Percentiles rank a stretch among this genome's conserved stretches.
Evolutionary conservation across 2,329 filamentous ascomycete species (phyloP).

Genomic region (Beauveria bassiana): DNA sequence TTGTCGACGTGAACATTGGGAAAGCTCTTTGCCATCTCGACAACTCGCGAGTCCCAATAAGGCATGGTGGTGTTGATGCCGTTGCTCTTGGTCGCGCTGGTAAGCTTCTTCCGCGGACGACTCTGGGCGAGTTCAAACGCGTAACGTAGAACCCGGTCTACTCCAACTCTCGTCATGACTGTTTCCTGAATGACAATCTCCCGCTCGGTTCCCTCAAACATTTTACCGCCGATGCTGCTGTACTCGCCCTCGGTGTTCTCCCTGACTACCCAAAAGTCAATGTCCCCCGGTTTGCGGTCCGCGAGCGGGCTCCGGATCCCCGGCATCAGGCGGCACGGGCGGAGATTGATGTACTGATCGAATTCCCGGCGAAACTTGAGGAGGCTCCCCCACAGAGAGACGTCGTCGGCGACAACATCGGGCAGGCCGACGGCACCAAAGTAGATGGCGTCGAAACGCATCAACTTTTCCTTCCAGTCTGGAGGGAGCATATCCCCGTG

Average conservation of each 20-base stretch:
- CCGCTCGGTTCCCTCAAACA: conserved; percentile 50
- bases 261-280: conserved; percentile 60
- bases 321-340: conserved; percentile 54
- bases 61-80: conserved; percentile 62
- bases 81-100: conserved; percentile 60
- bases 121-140: conserved; percentile 55
- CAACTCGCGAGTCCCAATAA: conserved; percentile 57
- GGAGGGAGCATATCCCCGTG: conserved; percentile 35
- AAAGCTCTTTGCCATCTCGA: conserved; percentile 45
- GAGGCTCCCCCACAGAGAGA: conserved; percentile 59
- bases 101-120: conserved; percentile 51
- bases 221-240: conserved; percentile 55
- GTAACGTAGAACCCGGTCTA: conserved; percentile 55
- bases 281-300: conserved; percentile 45
- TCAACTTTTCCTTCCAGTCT: conserved; percentile 44
- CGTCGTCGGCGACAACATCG: conserved; percentile 52
- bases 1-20: conserved; percentile 54
- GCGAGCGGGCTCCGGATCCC: conserved; percentile 52
- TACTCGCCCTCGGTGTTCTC: conserved; percentile 65
- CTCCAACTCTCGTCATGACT: conserved; percentile 53
- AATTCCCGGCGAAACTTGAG: conserved; percentile 60
- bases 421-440: conserved; percentile 59
- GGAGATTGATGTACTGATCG: conserved; percentile 62
- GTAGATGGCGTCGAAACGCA: conserved; percentile 56
- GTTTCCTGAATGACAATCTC: conserved; percentile 55